Conservation (phyloP, 2,329 filamentous ascomycete genomes). For the Stylonectria norvegica region DNA sequence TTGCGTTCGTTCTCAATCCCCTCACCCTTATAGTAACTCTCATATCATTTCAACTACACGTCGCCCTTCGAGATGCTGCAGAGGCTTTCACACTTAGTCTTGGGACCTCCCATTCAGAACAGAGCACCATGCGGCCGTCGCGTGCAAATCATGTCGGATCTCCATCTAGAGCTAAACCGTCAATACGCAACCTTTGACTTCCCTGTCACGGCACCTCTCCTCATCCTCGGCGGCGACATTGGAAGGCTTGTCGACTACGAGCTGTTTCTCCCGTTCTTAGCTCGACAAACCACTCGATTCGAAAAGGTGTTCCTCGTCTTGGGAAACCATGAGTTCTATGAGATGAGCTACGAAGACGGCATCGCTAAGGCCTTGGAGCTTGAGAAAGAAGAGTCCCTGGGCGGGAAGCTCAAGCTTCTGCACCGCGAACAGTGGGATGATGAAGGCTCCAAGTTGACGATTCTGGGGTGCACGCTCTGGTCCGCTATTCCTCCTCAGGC, state of each 20-base stretch:
- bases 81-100: slow-evolving; percentile 20
- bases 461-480: slow-evolving; percentile 59
- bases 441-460: slow-evolving; percentile 39
- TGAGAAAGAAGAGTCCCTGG: slow-evolving; percentile 36
- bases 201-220: slow-evolving; percentile 37
- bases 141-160: slow-evolving; percentile 44
- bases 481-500: slow-evolving; percentile 44
- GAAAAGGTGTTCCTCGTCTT: slow-evolving; percentile 46
- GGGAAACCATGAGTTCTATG: slow-evolving; percentile 55
- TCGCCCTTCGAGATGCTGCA: slow-evolving; percentile 12
- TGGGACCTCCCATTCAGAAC: slow-evolving; percentile 8
- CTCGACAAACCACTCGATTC: slow-evolving; percentile 39
- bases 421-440: slow-evolving; percentile 41
- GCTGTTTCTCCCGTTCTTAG: slow-evolving; percentile 42
- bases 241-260: slow-evolving; percentile 48
- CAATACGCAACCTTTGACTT: slow-evolving; percentile 43
- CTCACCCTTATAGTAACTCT: no score
- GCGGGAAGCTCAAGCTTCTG: slow-evolving; percentile 41
- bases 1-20: no score
- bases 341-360: slow-evolving; percentile 36
- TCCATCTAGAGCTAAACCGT: slow-evolving; percentile 46
- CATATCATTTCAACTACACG: slow-evolving; percentile 1
- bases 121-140: slow-evolving; percentile 18
- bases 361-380: slow-evolving; percentile 37
- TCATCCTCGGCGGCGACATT: slow-evolving; percentile 50